Evolutionary conservation across 2,329 filamentous ascomycete genomes (phyloP), one percentile per base, ranked within the genome.

Genomic region (Alternaria tenuissima): DNA sequence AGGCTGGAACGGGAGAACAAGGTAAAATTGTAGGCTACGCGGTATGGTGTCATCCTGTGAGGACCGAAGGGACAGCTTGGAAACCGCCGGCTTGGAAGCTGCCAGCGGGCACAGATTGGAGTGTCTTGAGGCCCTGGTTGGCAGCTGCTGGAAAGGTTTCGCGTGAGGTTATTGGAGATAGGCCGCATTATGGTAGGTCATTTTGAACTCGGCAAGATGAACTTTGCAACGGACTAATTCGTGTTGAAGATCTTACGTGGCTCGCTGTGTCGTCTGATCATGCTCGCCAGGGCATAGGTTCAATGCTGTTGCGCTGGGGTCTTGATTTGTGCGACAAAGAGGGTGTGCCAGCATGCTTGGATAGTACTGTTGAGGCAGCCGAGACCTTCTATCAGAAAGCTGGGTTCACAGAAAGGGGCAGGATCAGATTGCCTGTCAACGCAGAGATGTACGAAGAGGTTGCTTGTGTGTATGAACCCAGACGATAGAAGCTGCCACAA

Each of bases 141-240:
- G 44, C 34, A 2, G 55, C 55, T 24, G 44, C 56, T 20, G 55
- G n/a, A 18, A 55, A 54, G 24, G 51, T 42, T 16, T 51, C 46
- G 8, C 44, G 39, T 9, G 11, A 20, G 18, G 47, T 59, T 12
- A 47, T 62, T 46, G 55, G 59, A 16, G 28, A 55, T 22, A 46
- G 18, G n/a, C 55, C 36, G 12, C 59, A 57, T 20, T 62, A 55
- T 55, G 59, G 59, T 62, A 18, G 42, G 55, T 51, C n/a, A 34
- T 16, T 5, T 14, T 42, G 9, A 16, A 20, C 24, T 6, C 11
- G n/a, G 16, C 14, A 5, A 26, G 18, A 30, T n/a, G 9, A 20
- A 34, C 34, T 18, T 34, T 22, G 24, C 14, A 18, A 38, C 38
- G 7, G 36, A 30, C 43, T 53, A 20, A 22, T 24, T 41, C 26